Evolutionary conservation across 2,329 filamentous ascomycete genomes (phyloP).

Genomic region (Fusarium incarnatum): DNA sequence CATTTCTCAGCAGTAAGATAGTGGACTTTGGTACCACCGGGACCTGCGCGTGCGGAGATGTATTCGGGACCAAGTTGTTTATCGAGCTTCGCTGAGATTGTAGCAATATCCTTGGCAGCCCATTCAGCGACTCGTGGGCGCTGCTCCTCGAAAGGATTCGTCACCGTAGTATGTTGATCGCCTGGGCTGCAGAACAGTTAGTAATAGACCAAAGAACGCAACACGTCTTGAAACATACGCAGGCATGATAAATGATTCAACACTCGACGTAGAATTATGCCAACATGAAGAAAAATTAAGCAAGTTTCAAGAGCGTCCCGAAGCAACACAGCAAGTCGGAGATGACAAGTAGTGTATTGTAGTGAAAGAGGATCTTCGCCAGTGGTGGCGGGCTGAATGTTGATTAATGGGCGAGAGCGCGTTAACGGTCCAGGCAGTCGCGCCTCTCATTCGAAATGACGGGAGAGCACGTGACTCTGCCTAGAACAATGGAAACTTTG

Average conservation of each 20-base stretch:
- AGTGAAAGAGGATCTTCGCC: constrained; percentile 13
- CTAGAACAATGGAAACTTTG: background rate
- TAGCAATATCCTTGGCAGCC: constrained; percentile 90
- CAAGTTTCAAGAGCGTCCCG: background rate
- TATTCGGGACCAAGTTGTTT: constrained; percentile 97
- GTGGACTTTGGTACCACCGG: constrained; percentile 86
- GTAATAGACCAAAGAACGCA: constrained; percentile 8
- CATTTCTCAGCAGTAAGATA: constrained; percentile 97
- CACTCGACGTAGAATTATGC: constrained; percentile 26
- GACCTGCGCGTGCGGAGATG: constrained; percentile 86
- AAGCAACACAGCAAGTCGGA: background rate
- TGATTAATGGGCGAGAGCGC: constrained; percentile 35
- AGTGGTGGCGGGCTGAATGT: constrained; percentile 19
- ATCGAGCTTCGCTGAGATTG: constrained; percentile 85
- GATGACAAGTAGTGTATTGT: background rate
- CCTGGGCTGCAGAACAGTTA: constrained; percentile 65
- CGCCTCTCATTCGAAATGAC: constrained; percentile 40
- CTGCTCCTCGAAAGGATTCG: constrained; percentile 85
- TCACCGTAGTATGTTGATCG: constrained; percentile 68
- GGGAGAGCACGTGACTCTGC: constrained; percentile 48
- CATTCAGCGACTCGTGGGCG: constrained; percentile 79
- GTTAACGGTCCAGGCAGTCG: constrained; percentile 42
- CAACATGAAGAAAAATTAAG: constrained; percentile 42
- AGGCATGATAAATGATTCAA: constrained; percentile 54
- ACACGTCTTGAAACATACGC: constrained; percentile 52